Evolutionary conservation across 2,329 filamentous ascomycete genomes (phyloP), one percentile per base, ranked within the genome.

Genomic region (Periconia sp.): DNA sequence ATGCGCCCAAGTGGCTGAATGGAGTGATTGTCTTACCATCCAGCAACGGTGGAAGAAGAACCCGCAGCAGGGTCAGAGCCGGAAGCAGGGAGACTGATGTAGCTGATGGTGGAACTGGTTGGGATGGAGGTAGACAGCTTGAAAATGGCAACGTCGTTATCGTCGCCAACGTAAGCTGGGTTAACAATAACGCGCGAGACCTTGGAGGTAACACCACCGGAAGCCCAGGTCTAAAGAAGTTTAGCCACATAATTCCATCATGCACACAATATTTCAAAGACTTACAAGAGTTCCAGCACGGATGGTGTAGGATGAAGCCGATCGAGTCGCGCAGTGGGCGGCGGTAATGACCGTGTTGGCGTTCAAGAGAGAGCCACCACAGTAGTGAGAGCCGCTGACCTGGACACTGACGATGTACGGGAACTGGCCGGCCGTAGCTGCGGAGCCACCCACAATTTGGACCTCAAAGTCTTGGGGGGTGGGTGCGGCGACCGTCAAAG

Each of bases 11-110:
- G 42, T 31, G n/a, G 37, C 42, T 23, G 43, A 45, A 9, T 30
- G 30, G 15, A 8, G n/a, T 10, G 19, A 15, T 20, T 19, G 40
- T 46, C 54, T 43, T 57, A 63, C 63, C 66, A 69, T 42, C 66
- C 66, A n/a, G 66, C 65, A 18, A 64, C 61, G 31, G 60, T 66
- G 41, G 50, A 30, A 41, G 53, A 57, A 35, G 58, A 40, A 14
- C 64, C 64, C 6, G 55, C 19, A 43, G 58, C 57, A 3, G 66
- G 66, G 55, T 69, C 66, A n/a, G 56, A 61, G 48, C 58, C 58
- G 7, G 62, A 48, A 13, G 62, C 56, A 11, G 66, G 45, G 15
- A 69, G 60, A 10, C 23, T 43, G 6, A 56, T 65, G 50, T 66
- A 69, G 33, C 46, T 27, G 41, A 68, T 57, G 54, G 58, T 64